Conservation (phyloP, 2,329 filamentous ascomycete genomes). For the Diaporthe capsici region DNA sequence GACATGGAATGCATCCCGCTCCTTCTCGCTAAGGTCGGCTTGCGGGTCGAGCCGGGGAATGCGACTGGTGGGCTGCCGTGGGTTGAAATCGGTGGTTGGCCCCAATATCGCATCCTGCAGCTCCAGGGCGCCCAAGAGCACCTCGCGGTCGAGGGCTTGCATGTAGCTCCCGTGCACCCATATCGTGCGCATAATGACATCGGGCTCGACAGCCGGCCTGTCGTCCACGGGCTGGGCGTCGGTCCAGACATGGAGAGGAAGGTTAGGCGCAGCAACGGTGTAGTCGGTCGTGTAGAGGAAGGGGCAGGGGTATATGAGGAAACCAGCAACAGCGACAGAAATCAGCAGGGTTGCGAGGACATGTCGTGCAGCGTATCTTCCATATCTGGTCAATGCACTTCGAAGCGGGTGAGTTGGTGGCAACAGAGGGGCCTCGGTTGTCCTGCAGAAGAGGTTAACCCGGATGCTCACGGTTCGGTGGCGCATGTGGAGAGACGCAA, state of each 20-base stretch:
- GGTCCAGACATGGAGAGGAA: constrained; percentile 87
- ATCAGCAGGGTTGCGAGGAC: constrained; percentile 81
- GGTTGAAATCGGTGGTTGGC: constrained; percentile 68
- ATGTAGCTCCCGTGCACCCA: constrained; percentile 89
- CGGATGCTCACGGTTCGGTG: not conserved
- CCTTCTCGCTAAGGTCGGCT: constrained; percentile 56
- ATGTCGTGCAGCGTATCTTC: constrained; percentile 78
- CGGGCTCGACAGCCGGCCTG: constrained; percentile 65
- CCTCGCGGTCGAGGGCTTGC: constrained; percentile 76
- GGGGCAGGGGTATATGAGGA: constrained; percentile 81
- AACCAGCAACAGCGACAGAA: constrained; percentile 78
- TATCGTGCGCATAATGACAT: constrained; percentile 85
- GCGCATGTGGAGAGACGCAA: constrained; percentile 44
- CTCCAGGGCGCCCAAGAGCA: constrained; percentile 76
- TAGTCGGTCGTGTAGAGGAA: constrained; percentile 82
- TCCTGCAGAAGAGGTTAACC: constrained; percentile 61
- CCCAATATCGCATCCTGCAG: constrained; percentile 80
- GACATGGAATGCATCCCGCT: constrained; percentile 70
- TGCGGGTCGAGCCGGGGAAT: constrained; percentile 49
- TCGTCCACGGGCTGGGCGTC: constrained; percentile 75
- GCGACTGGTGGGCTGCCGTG: constrained; percentile 54
- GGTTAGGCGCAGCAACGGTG: constrained; percentile 77
- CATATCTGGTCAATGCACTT: constrained; percentile 76
- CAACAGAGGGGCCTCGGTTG: constrained; percentile 79
- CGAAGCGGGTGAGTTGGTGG: constrained; percentile 76